These are phyloP conservation scores for Tetrahymena malaccensis DNA, from an alignment of 73 alveolate genomes.

Conservation along the genomic window DNA sequence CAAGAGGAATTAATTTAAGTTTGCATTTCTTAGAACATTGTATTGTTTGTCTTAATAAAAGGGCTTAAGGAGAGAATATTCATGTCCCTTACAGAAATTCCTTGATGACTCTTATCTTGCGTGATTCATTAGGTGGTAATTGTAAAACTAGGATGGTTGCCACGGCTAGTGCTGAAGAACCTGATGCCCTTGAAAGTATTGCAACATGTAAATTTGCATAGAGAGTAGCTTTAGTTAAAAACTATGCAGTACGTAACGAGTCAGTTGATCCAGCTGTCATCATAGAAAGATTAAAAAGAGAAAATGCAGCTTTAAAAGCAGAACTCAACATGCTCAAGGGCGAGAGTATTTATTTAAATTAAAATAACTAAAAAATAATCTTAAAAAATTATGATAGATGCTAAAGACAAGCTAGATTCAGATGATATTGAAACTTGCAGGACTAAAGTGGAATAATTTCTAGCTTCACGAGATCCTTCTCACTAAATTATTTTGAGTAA, in stretches of 20 bases:
- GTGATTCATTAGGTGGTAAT: conserved; percentile 97
- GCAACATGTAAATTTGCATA: conserved; percentile 93
- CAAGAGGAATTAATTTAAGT: conserved; percentile 87
- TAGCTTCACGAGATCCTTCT: conserved; percentile 76
- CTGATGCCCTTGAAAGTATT: conserved; percentile 78
- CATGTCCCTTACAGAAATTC: conserved; percentile 95
- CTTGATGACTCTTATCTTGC: conserved; percentile 88
- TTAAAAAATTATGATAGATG: conserved; percentile 29
- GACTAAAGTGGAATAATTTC: conserved; percentile 75
- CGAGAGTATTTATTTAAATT: background rate
- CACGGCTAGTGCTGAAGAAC: conserved; percentile 77
- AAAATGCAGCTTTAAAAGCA: conserved; percentile 92
- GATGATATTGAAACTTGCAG: conserved; percentile 90
- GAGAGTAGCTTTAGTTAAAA: conserved; percentile 93
- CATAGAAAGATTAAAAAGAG: conserved; percentile 88
- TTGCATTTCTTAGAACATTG: conserved; percentile 96
- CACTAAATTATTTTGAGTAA: conserved; percentile 53
- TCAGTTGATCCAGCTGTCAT: conserved; percentile 94
- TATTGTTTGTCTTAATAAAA: conserved; percentile 75
- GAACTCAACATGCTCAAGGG: conserved; percentile 94
- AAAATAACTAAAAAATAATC: background rate
- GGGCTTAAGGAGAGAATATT: conserved; percentile 72
- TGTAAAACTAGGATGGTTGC: conserved; percentile 98
- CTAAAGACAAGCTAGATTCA: conserved; percentile 71
- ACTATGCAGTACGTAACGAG: conserved; percentile 91